A percentile compares a stretch with the other conserved stretches of the same genome.
Conservation (phyloP, 2,329 filamentous ascomycete species). For the Calonectria leucothoes region DNA sequence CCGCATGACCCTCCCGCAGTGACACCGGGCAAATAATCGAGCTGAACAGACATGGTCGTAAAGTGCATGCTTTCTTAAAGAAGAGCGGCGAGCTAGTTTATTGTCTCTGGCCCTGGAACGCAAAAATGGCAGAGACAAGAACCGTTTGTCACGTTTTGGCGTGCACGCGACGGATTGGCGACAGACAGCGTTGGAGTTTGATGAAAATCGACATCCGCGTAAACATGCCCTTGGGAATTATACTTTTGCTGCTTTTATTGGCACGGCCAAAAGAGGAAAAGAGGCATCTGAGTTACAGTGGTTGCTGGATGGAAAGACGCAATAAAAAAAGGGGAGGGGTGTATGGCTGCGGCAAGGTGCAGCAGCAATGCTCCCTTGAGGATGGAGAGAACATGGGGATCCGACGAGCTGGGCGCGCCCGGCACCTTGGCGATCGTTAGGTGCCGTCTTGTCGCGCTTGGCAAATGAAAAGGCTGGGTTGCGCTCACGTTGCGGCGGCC, state of each 20-base stretch:
- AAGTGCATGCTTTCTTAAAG: not conserved
- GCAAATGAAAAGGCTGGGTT: not conserved
- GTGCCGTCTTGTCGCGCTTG: slow-evolving; percentile 1
- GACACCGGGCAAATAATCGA: not conserved
- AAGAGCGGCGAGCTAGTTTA: not conserved
- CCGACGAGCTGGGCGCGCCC: not conserved
- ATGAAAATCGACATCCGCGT: too few species aligned
- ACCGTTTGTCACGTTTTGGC: not conserved
- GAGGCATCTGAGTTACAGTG: not conserved
- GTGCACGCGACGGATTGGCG: not conserved
- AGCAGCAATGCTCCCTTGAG: not conserved
- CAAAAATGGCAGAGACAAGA: not conserved
- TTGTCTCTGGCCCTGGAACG: not conserved
- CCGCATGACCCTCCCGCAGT: not conserved
- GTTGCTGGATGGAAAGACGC: not conserved
- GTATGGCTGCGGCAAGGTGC: not conserved
- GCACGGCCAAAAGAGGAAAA: not conserved
- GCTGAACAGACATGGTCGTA: not conserved
- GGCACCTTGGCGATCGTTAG: not conserved
- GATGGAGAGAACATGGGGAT: not conserved
- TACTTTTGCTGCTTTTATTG: not conserved
- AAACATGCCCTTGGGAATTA: too few species aligned
- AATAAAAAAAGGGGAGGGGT: not conserved
- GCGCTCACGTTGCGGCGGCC: not conserved
- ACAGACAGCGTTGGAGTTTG: not conserved